phyloP scores from a whole-genome alignment of 2,329 filamentous ascomycete species.

The Hortaea werneckii region DNA sequence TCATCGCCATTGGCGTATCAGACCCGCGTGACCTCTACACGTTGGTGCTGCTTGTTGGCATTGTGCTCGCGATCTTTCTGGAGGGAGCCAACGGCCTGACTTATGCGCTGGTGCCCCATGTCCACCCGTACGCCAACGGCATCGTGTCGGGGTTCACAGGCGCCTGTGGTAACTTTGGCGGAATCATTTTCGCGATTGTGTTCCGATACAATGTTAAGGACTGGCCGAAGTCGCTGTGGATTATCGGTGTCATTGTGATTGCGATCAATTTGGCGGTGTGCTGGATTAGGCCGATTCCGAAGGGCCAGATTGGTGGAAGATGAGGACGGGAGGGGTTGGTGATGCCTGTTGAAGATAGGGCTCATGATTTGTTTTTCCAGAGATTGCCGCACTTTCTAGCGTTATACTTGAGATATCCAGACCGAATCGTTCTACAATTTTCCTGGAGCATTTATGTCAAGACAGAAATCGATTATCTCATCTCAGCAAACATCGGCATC shows the following conservation, averaged over 20 bases:
- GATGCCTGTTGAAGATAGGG: too few species aligned
- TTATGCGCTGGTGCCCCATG: slow-evolving; percentile 78
- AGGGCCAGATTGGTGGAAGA: slow-evolving; percentile 40
- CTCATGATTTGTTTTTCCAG: too few species aligned
- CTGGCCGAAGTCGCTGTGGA: slow-evolving; percentile 66
- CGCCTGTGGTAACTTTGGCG: slow-evolving; percentile 72
- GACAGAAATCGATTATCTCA: too few species aligned
- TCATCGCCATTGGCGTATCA: slow-evolving; percentile 51
- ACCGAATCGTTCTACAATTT: too few species aligned
- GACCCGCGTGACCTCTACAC: slow-evolving; percentile 52
- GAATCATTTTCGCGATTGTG: slow-evolving; percentile 72
- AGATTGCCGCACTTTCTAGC: too few species aligned
- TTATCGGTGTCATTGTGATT: slow-evolving; percentile 69
- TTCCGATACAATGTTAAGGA: slow-evolving; percentile 63
- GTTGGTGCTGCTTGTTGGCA: slow-evolving; percentile 68
- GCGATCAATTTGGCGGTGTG: slow-evolving; percentile 55
- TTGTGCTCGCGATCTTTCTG: slow-evolving; percentile 68
- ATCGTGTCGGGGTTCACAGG: slow-evolving; percentile 68
- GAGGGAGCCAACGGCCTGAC: slow-evolving; percentile 80
- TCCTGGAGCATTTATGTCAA: too few species aligned
- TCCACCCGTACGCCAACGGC: slow-evolving; percentile 75
- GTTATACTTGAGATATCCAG: too few species aligned
- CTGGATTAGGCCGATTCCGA: slow-evolving; percentile 52
- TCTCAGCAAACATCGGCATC: too few species aligned
- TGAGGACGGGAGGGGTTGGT: too few species aligned